Percentiles rank a stretch among this genome's conserved stretches.
Conservation (phyloP, 73 alveolate genomes). For the Paramecium tetraurelia region DNA sequence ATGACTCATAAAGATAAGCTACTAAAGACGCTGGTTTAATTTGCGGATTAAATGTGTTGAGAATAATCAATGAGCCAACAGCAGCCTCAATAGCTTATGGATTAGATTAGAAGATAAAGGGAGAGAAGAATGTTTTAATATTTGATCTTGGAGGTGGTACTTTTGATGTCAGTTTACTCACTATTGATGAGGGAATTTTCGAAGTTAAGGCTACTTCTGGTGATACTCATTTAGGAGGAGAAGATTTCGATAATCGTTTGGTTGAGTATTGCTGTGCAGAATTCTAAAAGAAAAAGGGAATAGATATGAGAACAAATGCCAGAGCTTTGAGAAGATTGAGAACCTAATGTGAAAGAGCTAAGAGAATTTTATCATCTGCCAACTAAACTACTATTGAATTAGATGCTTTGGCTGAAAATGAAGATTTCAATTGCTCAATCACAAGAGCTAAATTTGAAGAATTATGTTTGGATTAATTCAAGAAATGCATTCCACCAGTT, state of each 20-base stretch:
- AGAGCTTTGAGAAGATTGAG: slow-evolving; percentile 85
- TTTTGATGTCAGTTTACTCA: slow-evolving; percentile 82
- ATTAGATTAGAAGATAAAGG: slow-evolving; percentile 62
- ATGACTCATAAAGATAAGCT: slow-evolving; percentile 90
- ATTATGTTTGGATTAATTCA: slow-evolving; percentile 70
- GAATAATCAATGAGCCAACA: slow-evolving; percentile 91
- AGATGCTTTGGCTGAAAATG: slow-evolving; percentile 81
- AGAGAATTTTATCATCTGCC: slow-evolving; percentile 82
- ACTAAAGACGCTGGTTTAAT: slow-evolving; percentile 95
- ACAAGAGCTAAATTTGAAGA: slow-evolving; percentile 84
- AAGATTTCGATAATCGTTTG: slow-evolving; percentile 91
- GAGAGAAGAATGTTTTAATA: slow-evolving; percentile 85
- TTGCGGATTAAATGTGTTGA: slow-evolving; percentile 89
- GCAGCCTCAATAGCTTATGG: slow-evolving; percentile 90
- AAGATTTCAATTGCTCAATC: slow-evolving; percentile 71
- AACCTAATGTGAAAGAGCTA: slow-evolving; percentile 86
- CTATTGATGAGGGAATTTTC: slow-evolving; percentile 89
- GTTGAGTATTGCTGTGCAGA: slow-evolving; percentile 73
- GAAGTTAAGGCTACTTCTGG: slow-evolving; percentile 93
- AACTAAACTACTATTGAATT: slow-evolving; percentile 76
- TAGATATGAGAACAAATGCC: slow-evolving; percentile 65
- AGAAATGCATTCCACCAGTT: slow-evolving; percentile 69
- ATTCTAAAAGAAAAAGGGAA: slow-evolving; percentile 68
- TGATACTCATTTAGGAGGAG: slow-evolving; percentile 96
- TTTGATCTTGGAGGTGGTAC: slow-evolving; percentile 89